These are phyloP conservation scores for Musa itinerans DNA, from an alignment of 176 grass and related monocot species.

Conservation along the genomic window DNA sequence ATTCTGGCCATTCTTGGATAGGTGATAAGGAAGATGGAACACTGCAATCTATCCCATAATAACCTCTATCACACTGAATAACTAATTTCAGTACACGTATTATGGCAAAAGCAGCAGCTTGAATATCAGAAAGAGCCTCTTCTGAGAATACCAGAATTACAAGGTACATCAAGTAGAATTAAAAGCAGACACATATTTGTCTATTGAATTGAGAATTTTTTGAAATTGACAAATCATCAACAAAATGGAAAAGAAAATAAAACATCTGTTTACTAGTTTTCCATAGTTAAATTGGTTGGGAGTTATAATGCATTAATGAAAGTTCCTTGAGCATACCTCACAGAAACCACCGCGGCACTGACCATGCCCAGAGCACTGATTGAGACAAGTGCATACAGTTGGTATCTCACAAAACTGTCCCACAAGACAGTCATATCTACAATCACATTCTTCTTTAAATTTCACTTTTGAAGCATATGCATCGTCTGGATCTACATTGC, in stretches of 20 bases:
- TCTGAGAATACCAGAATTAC: no score
- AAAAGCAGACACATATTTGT: background rate
- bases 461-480: constrained; percentile 64
- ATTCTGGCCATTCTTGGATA: constrained; percentile 52
- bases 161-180: no score
- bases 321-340: constrained; percentile 32
- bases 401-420: constrained; percentile 75
- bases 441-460: constrained; percentile 83
- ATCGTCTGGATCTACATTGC: constrained; percentile 78
- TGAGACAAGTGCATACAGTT: constrained; percentile 64
- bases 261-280: background rate
- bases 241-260: background rate
- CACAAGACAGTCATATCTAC: constrained; percentile 81
- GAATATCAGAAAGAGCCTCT: no score
- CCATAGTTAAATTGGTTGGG: background rate
- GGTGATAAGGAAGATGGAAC: constrained; percentile 61
- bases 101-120: constrained; percentile 10
- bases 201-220: no score
- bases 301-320: background rate
- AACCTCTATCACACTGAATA: constrained; percentile 77
- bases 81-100: constrained; percentile 30
- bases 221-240: background rate
- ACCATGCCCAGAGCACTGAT: constrained; percentile 82
- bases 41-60: constrained; percentile 97
- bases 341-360: constrained; percentile 92